phyloP scores from a whole-genome alignment of 768 basidiomycete species.

The Lentinula aciculospora region DNA sequence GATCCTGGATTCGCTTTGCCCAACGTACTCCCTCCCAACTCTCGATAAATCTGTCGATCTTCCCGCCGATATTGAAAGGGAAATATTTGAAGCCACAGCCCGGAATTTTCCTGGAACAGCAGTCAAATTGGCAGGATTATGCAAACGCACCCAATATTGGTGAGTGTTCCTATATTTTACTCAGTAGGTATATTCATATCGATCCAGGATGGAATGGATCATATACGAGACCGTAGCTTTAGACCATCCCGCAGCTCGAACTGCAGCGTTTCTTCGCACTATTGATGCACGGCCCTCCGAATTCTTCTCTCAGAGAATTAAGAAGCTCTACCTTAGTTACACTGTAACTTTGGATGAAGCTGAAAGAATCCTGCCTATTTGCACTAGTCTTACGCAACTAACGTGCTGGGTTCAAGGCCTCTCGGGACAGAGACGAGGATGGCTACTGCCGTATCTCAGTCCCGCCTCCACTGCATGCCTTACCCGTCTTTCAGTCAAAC shows the following conservation, averaged over 20 bases:
- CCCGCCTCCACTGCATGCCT: not conserved
- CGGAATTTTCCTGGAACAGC: conserved; percentile 18
- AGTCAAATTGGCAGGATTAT: conserved; percentile 20
- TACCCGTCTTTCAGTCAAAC: conserved; percentile 17
- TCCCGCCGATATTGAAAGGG: conserved; percentile 27
- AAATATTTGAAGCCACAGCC: conserved; percentile 27
- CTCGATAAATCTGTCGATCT: conserved; percentile 10
- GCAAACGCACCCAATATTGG: conserved; percentile 16
- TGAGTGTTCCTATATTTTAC: conserved; percentile 1
- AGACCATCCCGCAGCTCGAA: conserved; percentile 12
- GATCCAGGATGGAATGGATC: conserved; percentile 24
- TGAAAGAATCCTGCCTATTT: conserved; percentile 18
- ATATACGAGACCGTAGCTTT: conserved; percentile 26
- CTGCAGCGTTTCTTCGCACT: conserved; percentile 22
- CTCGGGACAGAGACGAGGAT: not conserved
- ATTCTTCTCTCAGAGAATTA: conserved; percentile 24
- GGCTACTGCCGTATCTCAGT: conserved; percentile 3
- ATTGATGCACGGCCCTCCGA: conserved; percentile 18
- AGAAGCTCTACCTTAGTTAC: conserved; percentile 20
- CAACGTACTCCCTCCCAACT: not conserved
- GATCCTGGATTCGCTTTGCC: not conserved
- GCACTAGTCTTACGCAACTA: conserved; percentile 18
- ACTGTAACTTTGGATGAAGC: conserved; percentile 16
- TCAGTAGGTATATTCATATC: not conserved
- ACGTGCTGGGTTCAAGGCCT: conserved; percentile 21